Evolutionary conservation across 2,329 filamentous ascomycete genomes (phyloP), one percentile per base, ranked within the genome.

Genomic region (Bertia moriformis): DNA sequence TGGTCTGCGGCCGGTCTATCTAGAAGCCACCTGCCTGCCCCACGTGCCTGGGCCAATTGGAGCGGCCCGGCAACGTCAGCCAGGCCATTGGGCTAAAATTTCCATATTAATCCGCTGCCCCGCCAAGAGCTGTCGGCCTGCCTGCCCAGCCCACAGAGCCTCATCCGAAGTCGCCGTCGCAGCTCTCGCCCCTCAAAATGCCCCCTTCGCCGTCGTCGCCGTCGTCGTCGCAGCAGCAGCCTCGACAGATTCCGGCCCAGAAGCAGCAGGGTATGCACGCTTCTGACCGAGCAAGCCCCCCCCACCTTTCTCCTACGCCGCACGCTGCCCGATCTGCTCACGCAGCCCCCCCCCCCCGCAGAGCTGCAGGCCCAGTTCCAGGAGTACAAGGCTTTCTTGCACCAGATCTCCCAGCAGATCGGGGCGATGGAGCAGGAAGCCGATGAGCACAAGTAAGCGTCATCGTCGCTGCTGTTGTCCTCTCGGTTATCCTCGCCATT

Each of bases 341-440:
- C 19, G 33, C 33, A 36, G 13, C 29, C n/a, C n/a, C n/a, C n/a
- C n/a, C n/a, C n/a, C n/a, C n/a, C n/a, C n/a, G 18, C 50, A 91
- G 84, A 91, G 56, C 73, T 91, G 48, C 84, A 91, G 61, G 63
- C 69, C 38, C 82, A 84, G 50, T 91, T 91, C 58, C 73, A 73
- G 48, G 85, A 78, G 60, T 89, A 76, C 62, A 83, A 82, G 56
- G 78, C 73, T 49, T 78, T 70, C 3, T 73, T 98, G 42, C 89
- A 96, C 61, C 84, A 91, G 54, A 78, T 98, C 51, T 91, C 91
- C 19, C 81, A 87, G 54, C 96, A 94, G 60, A 95, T 98, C 49
- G 91, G 91, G 30, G 88, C 96, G 55, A 88, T 98, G 41, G 91
- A 98, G 64, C 86, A 94, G 58, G 91, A 96, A 58, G 80, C 84